Conservation (phyloP, 495 filamentous ascomycete genomes). For the Neohortaea acidophila region DNA sequence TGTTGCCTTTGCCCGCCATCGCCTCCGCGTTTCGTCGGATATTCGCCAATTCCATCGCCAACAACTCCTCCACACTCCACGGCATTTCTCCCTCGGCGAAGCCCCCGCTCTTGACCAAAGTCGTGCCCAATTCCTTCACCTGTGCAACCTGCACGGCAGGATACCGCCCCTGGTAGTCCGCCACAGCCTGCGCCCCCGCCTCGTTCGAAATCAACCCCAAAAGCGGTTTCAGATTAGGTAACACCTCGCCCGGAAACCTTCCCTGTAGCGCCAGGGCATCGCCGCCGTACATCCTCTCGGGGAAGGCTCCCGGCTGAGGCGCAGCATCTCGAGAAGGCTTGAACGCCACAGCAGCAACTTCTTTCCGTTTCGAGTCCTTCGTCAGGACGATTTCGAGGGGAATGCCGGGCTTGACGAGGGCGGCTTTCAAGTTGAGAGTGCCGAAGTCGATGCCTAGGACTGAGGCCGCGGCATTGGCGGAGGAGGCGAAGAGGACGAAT, state of each 20-base stretch:
- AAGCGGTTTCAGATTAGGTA: conserved; percentile 78
- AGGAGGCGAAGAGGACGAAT: conserved; percentile 37
- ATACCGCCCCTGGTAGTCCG: conserved; percentile 53
- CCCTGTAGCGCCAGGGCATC: conserved; percentile 79
- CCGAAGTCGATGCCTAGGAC: conserved; percentile 90
- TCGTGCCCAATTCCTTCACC: conserved; percentile 48
- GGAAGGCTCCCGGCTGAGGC: conserved; percentile 47
- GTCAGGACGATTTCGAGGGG: conserved; percentile 96
- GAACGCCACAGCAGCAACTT: conserved; percentile 80
- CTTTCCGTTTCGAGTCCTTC: conserved; percentile 97
- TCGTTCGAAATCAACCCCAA: conserved; percentile 52
- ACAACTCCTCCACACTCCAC: conserved; percentile 79
- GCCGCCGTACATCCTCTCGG: conserved; percentile 79
- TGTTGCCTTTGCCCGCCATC: conserved; percentile 62
- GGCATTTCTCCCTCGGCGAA: conserved; percentile 50
- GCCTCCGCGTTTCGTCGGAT: conserved; percentile 73
- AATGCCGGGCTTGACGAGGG: conserved; percentile 91
- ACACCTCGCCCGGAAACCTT: conserved; percentile 83
- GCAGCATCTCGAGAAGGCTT: conserved; percentile 46
- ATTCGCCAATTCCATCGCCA: conserved; percentile 92
- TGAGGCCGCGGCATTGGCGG: conserved; percentile 41
- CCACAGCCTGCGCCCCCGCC: conserved; percentile 32
- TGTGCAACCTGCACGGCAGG: conserved; percentile 48
- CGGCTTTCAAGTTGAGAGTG: conserved; percentile 93
- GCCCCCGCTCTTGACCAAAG: conserved; percentile 59